These are phyloP conservation scores for Bruguiera parviflora DNA, from an alignment of 345 rosid species.

Conservation along the genomic window DNA sequence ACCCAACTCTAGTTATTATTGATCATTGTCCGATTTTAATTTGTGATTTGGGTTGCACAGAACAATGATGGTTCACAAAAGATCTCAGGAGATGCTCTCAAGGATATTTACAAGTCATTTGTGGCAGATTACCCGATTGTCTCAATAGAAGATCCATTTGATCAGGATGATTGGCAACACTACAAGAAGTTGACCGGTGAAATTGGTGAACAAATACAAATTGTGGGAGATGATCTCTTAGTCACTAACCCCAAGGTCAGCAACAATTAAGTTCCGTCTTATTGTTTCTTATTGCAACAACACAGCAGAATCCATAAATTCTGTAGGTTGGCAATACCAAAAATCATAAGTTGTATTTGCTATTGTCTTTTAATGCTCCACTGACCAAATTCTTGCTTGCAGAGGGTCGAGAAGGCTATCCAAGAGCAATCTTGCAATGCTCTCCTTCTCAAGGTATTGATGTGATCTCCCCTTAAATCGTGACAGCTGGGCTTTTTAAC, in stretches of 20 bases:
- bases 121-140: slow-evolving; percentile 84
- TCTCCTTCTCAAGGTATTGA: slow-evolving; percentile 77
- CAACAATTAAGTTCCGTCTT: too few species aligned
- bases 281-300: too few species aligned
- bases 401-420: slow-evolving; percentile 94
- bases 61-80: slow-evolving; percentile 79
- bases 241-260: slow-evolving; percentile 96
- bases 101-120: slow-evolving; percentile 87
- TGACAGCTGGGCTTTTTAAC: background rate
- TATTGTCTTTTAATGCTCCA: background rate
- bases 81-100: slow-evolving; percentile 82
- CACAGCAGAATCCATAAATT: too few species aligned
- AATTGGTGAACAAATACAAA: slow-evolving; percentile 72
- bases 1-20: too few species aligned
- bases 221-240: slow-evolving; percentile 95
- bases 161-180: slow-evolving; percentile 97
- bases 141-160: slow-evolving; percentile 96
- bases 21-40: too few species aligned
- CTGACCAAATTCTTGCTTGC: slow-evolving; percentile 15
- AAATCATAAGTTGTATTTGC: background rate
- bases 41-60: slow-evolving; percentile 33
- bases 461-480: background rate
- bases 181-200: slow-evolving; percentile 74
- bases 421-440: slow-evolving; percentile 86
- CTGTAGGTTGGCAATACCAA: background rate